Evolutionary conservation across 2,329 filamentous ascomycete species (phyloP).

Genomic region (Penicillium sclerotiorum): DNA sequence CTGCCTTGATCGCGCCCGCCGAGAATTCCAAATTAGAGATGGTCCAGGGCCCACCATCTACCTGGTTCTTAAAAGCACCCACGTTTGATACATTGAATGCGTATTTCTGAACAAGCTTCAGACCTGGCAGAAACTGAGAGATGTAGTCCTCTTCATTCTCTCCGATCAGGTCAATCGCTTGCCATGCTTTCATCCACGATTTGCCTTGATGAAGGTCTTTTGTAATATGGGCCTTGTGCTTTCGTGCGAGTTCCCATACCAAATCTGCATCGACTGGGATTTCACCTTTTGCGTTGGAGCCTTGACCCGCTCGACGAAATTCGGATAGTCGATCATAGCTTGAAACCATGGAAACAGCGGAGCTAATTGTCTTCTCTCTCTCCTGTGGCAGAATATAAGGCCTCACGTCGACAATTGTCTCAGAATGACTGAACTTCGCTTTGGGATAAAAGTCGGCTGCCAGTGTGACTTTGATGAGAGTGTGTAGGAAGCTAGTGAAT

Average conservation of each 20-base stretch:
- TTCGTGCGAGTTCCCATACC: slow-evolving; percentile 3
- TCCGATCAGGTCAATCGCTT: slow-evolving; percentile 1
- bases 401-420: not conserved
- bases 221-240: not conserved
- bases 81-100: slow-evolving; percentile 3
- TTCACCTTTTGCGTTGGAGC: not conserved
- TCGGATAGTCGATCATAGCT: slow-evolving; percentile 3
- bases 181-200: slow-evolving; percentile 1
- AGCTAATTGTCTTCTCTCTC: slow-evolving; percentile 1
- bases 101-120: not conserved
- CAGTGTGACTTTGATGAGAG: slow-evolving; percentile 4
- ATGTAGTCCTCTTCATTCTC: slow-evolving; percentile 8
- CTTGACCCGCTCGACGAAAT: slow-evolving; percentile 2
- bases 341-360: not conserved
- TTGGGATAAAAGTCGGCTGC: slow-evolving; percentile 7
- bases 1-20: slow-evolving; percentile 1
- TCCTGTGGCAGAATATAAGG: not conserved
- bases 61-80: slow-evolving; percentile 4
- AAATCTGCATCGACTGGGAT: not conserved
- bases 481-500: slow-evolving; percentile 9
- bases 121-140: not conserved
- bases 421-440: slow-evolving; percentile 3
- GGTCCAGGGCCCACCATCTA: not conserved
- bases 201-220: slow-evolving; percentile 1
- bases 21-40: slow-evolving; percentile 9